These are phyloP conservation scores for Gardenia jasminoides DNA, from an alignment of 257 asterid species.

Conservation along the genomic window DNA sequence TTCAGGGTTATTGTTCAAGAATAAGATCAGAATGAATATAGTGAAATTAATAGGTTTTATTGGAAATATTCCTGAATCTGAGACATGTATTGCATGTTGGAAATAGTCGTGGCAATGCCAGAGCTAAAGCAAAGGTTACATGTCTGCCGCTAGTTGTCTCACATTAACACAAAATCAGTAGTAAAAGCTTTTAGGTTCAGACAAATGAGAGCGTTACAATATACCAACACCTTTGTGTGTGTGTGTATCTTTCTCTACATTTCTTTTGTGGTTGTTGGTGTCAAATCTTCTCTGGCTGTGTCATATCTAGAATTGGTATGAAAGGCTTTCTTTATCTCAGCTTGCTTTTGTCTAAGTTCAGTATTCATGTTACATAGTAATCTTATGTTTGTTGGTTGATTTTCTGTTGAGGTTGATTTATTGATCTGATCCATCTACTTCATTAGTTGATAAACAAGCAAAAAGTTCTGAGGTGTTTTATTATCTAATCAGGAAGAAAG, in stretches of 20 bases:
- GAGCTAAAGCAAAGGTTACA: conserved; percentile 2
- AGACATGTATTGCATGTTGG: conserved; percentile 2
- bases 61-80: not conserved
- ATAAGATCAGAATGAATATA: not conserved
- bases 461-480: not conserved
- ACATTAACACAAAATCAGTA: not conserved
- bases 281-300: conserved; percentile 1
- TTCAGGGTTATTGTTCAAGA: not conserved
- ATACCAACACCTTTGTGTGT: conserved; percentile 1
- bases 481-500: not conserved
- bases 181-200: conserved; percentile 4
- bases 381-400: not conserved
- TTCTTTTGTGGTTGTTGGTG: not conserved
- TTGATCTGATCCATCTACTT: not conserved
- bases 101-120: conserved; percentile 7
- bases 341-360: not conserved
- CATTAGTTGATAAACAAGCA: not conserved
- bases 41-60: not conserved
- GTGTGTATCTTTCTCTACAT: not conserved
- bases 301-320: conserved; percentile 5
- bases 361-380: not conserved
- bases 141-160: not conserved
- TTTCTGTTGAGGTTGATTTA: not conserved
- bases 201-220: conserved; percentile 10
- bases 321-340: conserved; percentile 5